Conservation (phyloP, 257 asterid genomes). For the Fraxinus quadrangulata region DNA sequence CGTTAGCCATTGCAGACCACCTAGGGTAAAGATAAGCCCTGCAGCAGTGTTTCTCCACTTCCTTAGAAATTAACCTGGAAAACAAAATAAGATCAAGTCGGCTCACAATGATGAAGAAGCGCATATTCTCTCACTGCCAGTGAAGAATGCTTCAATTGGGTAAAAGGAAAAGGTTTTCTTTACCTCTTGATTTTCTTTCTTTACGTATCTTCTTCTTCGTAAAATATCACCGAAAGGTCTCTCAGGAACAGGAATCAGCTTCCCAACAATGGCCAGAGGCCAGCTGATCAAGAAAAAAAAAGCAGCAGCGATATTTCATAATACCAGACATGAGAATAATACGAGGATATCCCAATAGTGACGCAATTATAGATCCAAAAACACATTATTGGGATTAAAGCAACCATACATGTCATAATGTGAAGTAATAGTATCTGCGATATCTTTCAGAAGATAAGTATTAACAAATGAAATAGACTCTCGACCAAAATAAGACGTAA, state of each 20-base stretch:
- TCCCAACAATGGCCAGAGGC: slow-evolving; percentile 68
- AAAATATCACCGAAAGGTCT: slow-evolving; percentile 50
- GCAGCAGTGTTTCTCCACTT: neutral
- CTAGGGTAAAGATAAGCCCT: neutral
- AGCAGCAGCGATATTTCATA: neutral
- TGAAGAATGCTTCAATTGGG: neutral
- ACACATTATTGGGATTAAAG: neutral
- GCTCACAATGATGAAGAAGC: neutral
- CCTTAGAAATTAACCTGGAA: neutral
- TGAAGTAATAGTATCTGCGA: neutral
- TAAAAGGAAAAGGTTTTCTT: neutral
- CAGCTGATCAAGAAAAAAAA: slow-evolving; percentile 36
- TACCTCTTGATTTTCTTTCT: slow-evolving; percentile 16
- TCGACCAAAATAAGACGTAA: neutral
- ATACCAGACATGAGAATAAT: slow-evolving; percentile 10
- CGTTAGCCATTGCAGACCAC: neutral
- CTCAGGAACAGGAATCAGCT: slow-evolving; percentile 59
- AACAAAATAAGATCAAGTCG: neutral
- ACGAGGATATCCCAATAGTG: slow-evolving; percentile 11
- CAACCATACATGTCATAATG: neutral
- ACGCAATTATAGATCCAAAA: neutral
- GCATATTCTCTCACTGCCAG: neutral
- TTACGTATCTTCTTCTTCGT: slow-evolving; percentile 19
- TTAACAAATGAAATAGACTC: neutral
- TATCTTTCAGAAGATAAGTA: neutral